Evolutionary conservation across 2,329 filamentous ascomycete genomes (phyloP).

Genomic region (Myrmaecium sp.): DNA sequence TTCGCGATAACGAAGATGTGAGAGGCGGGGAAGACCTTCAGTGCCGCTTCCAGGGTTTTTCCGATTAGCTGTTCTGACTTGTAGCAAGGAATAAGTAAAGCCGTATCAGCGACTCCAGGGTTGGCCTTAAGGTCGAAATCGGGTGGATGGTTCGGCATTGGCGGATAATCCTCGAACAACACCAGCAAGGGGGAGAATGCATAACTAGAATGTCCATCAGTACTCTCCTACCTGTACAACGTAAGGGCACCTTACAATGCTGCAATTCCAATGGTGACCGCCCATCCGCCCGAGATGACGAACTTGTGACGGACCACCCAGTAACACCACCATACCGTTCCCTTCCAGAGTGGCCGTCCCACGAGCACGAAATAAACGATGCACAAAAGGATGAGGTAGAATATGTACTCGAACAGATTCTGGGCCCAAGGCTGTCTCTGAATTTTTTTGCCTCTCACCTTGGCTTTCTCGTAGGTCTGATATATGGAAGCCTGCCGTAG

Average conservation of each 20-base stretch:
- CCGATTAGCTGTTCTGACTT: conserved; percentile 27
- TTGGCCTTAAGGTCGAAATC: conserved; percentile 12
- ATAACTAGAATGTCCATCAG: conserved; percentile 6
- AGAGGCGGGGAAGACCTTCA: conserved; percentile 28
- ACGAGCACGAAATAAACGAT: conserved; percentile 31
- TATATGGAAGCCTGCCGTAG: too few relatives aligned
- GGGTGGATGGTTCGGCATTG: conserved; percentile 4
- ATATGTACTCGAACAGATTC: conserved; percentile 20
- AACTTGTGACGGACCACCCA: conserved; percentile 24
- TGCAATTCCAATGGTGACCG: conserved; percentile 23
- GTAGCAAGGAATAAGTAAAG: conserved; percentile 32
- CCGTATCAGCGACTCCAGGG: conserved; percentile 19
- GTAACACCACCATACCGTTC: conserved; percentile 27
- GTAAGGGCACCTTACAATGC: conserved; percentile 15
- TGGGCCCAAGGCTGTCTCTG: conserved; percentile 20
- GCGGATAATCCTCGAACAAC: conserved; percentile 16
- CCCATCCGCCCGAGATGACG: conserved; percentile 23
- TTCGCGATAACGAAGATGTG: conserved; percentile 34
- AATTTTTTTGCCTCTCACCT: conserved; percentile 8
- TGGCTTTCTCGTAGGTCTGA: conserved; percentile 11
- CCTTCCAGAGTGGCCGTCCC: conserved; percentile 29
- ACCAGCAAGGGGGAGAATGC: conserved; percentile 16
- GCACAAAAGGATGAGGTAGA: conserved; percentile 19
- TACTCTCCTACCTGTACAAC: too few relatives aligned
- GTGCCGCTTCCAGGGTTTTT: conserved; percentile 25